A percentile compares a stretch with the other conserved stretches of the same genome.
Evolutionary conservation across 331 rosid genomes (phyloP).

Genomic region (Rhamnella rubrinervis): DNA sequence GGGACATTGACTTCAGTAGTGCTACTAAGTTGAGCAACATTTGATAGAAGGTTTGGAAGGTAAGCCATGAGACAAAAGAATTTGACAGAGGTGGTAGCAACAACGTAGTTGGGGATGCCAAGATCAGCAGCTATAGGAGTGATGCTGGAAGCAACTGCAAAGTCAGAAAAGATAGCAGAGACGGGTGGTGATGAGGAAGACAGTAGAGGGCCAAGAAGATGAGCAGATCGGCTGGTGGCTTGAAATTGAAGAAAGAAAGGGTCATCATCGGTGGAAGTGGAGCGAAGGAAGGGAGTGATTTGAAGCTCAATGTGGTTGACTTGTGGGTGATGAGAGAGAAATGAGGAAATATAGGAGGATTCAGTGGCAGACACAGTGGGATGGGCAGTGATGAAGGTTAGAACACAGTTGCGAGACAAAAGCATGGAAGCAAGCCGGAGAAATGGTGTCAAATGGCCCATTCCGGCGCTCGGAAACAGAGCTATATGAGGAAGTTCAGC

Average conservation of each 20-base stretch:
- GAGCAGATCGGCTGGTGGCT: conserved; percentile 22
- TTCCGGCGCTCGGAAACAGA: conserved; percentile 28
- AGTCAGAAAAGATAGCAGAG: conserved; percentile 17
- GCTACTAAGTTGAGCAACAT: not conserved
- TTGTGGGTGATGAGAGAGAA: conserved; percentile 18
- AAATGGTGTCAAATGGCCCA: conserved; percentile 35
- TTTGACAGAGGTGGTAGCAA: conserved; percentile 12
- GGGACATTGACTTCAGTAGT: conserved; percentile 8
- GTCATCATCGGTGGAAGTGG: conserved; percentile 9
- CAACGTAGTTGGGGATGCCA: conserved; percentile 18
- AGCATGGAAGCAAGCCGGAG: conserved; percentile 24
- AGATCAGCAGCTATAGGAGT: conserved; percentile 13
- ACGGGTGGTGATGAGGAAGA: conserved; percentile 12
- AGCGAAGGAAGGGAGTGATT: not conserved
- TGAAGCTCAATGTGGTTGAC: conserved; percentile 23
- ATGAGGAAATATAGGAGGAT: conserved; percentile 19
- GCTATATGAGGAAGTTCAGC: conserved; percentile 25
- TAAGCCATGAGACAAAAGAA: conserved; percentile 18
- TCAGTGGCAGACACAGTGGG: conserved; percentile 23
- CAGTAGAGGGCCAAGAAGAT: conserved; percentile 21
- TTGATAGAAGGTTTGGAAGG: conserved; percentile 15
- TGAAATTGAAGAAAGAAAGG: conserved; percentile 31
- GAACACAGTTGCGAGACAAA: not conserved
- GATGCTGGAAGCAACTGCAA: not conserved
- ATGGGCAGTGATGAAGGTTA: conserved; percentile 21